phyloP scores from a whole-genome alignment of 2,329 filamentous ascomycete genomes.

The Aspergillus fischeri region DNA sequence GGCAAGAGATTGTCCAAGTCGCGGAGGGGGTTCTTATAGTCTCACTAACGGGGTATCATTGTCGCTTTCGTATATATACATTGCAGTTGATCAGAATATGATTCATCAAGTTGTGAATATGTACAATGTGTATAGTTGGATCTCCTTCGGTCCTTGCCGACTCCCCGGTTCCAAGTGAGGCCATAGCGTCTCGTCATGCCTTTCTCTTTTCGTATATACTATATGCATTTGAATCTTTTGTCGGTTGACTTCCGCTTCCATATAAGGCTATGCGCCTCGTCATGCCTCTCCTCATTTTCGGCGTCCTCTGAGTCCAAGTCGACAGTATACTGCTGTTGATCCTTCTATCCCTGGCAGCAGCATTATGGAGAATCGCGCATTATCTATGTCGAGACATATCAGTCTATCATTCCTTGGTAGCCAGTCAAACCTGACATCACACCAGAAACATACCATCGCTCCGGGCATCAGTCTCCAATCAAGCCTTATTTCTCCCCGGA shows the following conservation, averaged over 20 bases:
- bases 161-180: background rate
- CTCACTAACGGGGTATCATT: background rate
- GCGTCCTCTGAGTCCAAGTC: too few species aligned
- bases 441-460: background rate
- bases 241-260: background rate
- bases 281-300: background rate
- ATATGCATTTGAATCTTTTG: background rate
- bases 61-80: background rate
- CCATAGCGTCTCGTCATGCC: background rate
- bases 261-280: background rate
- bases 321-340: too few species aligned
- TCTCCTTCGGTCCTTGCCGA: background rate
- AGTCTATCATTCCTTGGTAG: background rate
- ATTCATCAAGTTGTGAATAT: background rate
- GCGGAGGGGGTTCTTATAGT: conserved; percentile 6
- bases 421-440: background rate
- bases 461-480: too few species aligned
- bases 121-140: background rate
- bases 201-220: too few species aligned
- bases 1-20: conserved; percentile 7
- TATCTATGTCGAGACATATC: background rate
- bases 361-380: background rate
- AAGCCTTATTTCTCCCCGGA: background rate
- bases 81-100: too few species aligned
- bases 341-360: background rate